Evolutionary conservation across 164 flowering plant species (phyloP).

Genomic region (Annona squamosa): DNA sequence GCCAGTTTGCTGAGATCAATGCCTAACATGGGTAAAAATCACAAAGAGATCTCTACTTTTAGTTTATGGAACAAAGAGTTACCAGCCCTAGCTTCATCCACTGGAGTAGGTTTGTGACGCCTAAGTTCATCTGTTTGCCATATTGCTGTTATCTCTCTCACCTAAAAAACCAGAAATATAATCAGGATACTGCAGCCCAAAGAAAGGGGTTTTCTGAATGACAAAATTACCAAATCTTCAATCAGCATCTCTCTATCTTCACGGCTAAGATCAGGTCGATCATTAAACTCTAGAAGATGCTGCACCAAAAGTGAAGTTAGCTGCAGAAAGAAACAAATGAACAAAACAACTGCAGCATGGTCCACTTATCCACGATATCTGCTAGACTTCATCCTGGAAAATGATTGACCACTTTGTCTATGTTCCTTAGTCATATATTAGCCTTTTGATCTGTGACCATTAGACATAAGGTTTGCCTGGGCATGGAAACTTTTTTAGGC

Average conservation of each 20-base stretch:
- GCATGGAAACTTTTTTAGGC: not conserved
- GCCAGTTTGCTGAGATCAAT: not conserved
- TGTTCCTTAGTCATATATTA: not conserved
- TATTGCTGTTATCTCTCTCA: constrained; percentile 81
- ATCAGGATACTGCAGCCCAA: not conserved
- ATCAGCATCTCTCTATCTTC: constrained; percentile 86
- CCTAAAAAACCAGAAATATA: constrained; percentile 33
- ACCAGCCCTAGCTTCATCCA: constrained; percentile 98
- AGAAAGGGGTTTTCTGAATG: not conserved
- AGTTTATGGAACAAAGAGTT: constrained; percentile 6
- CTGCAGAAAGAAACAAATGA: constrained; percentile 3
- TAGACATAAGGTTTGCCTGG: not conserved
- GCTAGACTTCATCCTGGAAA: not conserved
- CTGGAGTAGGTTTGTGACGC: constrained; percentile 91
- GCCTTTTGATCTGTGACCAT: not conserved
- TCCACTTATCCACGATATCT: not conserved
- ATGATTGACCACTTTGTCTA: not conserved
- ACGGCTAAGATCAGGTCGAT: constrained; percentile 67
- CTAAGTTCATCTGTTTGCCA: constrained; percentile 98
- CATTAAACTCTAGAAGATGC: constrained; percentile 85
- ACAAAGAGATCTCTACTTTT: no score
- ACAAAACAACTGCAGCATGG: not conserved
- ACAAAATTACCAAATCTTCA: constrained; percentile 72
- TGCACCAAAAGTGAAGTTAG: constrained; percentile 22
- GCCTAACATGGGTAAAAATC: no score